These are phyloP conservation scores for Phytophthora gonapodyides DNA, from an alignment of 352 stramenopile genomes.

Conservation along the genomic window DNA sequence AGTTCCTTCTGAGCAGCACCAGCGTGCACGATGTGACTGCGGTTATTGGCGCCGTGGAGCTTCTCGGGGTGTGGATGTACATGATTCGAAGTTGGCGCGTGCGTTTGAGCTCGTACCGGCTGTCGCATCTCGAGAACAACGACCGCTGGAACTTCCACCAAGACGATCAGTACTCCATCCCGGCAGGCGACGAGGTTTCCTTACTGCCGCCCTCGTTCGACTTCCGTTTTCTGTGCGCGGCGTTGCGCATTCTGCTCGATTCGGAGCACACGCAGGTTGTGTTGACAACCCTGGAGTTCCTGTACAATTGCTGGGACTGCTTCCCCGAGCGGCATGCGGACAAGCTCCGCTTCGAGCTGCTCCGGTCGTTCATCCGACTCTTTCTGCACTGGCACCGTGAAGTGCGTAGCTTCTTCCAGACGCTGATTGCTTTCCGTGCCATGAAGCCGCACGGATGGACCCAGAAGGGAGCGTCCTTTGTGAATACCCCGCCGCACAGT, in stretches of 20 bases:
- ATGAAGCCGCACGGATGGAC: slow-evolving; percentile 90
- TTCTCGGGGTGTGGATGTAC: slow-evolving; percentile 91
- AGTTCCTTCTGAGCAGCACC: slow-evolving; percentile 86
- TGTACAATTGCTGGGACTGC: slow-evolving; percentile 92
- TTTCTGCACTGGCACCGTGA: slow-evolving; percentile 90
- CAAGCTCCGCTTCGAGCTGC: slow-evolving; percentile 82
- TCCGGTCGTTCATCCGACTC: slow-evolving; percentile 76
- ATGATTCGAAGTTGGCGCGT: slow-evolving; percentile 92
- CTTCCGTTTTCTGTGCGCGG: slow-evolving; percentile 84
- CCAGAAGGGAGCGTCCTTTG: slow-evolving; percentile 82
- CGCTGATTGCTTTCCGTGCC: slow-evolving; percentile 80
- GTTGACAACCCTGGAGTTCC: slow-evolving; percentile 85
- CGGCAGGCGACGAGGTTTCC: slow-evolving; percentile 84
- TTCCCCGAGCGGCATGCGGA: slow-evolving; percentile 89
- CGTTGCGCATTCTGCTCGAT: slow-evolving; percentile 77
- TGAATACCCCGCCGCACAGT: slow-evolving; percentile 87
- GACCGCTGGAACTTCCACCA: slow-evolving; percentile 92
- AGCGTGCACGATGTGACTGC: slow-evolving; percentile 88
- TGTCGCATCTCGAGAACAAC: slow-evolving; percentile 90
- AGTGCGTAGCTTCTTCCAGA: slow-evolving; percentile 89
- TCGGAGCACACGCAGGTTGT: slow-evolving; percentile 89
- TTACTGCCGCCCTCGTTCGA: slow-evolving; percentile 87
- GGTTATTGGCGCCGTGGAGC: slow-evolving; percentile 85
- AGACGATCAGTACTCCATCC: slow-evolving; percentile 90
- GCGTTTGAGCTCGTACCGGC: slow-evolving; percentile 80